Evolutionary conservation across 1,284 basidiomycete genomes (phyloP), one percentile per base, ranked within the genome.

Genomic region (Ustilago crameri): DNA sequence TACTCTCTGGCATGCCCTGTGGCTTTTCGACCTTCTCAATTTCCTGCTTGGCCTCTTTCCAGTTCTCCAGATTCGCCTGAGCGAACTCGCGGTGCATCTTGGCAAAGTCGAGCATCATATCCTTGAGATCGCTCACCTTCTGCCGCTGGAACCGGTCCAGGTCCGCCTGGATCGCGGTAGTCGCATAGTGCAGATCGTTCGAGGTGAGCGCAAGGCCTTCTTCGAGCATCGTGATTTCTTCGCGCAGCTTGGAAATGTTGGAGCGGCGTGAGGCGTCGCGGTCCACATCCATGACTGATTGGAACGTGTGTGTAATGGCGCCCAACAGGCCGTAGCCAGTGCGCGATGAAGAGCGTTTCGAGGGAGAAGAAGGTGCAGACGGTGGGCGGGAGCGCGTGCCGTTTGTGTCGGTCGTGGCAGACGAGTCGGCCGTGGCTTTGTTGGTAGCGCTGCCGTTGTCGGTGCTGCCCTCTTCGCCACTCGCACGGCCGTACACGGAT

Each of bases 221-320:
- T 50, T 79, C 75, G 17, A 83, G 71, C 24, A 74, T 32, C 7
- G 64, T 91, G 68, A 98, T 97, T 26, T 89, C 90, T 84, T 98
- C 96, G 77, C 92, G 88, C 2, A 94, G 93, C 85, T 95, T 97
- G 68, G 91, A 91, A 71, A 98, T 98, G 59, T 90, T 90, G 78
- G 91, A 96, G 61, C 95, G 87, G 65, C 96, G 87, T 5, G 95
- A 95, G 15, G 91, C 92, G 85, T 98, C 96, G 0, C 96, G 95
- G 85, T 98, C 96, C 8, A 93, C 92, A 78, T 98, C 96, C 91
- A 98, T 97, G 89, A 98, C 95, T 10, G 93, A 93, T 78, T 95
- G 93, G 62, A 99, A 85, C 22, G 93, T 95, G 85, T 97, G 94
- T 78, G 91, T 94, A 53, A 99, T 86, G 8, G 96, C 95, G 78